Base-by-base conservation (phyloP, 2,329 filamentous ascomycete genomes). In the Paecilomyces fulvus region DNA sequence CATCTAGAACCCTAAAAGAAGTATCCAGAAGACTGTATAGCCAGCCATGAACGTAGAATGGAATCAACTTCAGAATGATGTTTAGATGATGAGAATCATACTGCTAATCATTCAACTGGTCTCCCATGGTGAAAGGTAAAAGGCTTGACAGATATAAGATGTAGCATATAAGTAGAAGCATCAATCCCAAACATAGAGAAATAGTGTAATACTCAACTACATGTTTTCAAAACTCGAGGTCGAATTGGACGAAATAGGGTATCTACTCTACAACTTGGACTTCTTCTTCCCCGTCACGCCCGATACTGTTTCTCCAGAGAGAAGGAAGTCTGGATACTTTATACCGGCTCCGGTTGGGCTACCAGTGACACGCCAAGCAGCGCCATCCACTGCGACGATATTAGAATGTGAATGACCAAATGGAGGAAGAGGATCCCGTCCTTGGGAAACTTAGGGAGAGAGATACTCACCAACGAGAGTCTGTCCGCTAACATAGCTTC, bases 401-500 rank as follows among this genome's bases (percentile, higher is more conserved):
- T 43, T 43, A 43, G 37, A 8, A 43, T 20, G 37, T 5, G 14
- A 20, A 43, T 8, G 5, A 17, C n/a, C 14, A 5, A n/a, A n/a
- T 37, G 12, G 12, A 17, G n/a, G 37, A 43, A 7, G 12, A n/a
- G n/a, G 7, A 43, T 37, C 7, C 23, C 25, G 20, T 43, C n/a
- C n/a, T 3, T 17, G 37, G 37, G 5, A 17, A 43, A 3, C 5
- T 28, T 28, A 28, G 23, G 21, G 25, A 33, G 17, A 43, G n/a
- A 11, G 8, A 43, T 20, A 71, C 73, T 56, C 62, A 75, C 73
- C 81, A 30, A 95, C 88, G 33, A 96, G 74, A 2, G 84, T 83
- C 62, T 90, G 86, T 0, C 91, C 94, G 63, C 89, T 96, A 51
- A 97, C 84, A 70, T 89, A 96, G 69, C 87, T 90, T 0, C 87